Conservation (phyloP, 2,329 filamentous ascomycete genomes). For the Huntiella abstrusa region DNA sequence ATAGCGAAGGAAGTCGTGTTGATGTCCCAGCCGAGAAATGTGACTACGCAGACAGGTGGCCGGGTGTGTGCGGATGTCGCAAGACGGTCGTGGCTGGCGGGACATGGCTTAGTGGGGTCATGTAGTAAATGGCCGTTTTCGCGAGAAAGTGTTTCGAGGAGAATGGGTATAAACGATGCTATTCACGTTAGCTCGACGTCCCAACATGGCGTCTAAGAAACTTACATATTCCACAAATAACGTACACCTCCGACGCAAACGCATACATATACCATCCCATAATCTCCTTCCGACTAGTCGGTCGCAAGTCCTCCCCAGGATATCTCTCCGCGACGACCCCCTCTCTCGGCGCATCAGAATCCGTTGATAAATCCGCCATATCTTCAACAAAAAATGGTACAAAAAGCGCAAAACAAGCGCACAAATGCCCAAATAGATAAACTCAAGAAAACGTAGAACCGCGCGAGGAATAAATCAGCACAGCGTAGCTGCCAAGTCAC, state of each 20-base stretch:
- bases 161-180: constrained; percentile 92
- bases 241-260: constrained; percentile 91
- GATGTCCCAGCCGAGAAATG: constrained; percentile 65
- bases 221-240: constrained; percentile 53
- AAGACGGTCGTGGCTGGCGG: constrained; percentile 36
- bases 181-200: constrained; percentile 9
- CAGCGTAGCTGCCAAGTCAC: too few relatives aligned
- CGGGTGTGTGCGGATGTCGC: constrained; percentile 14
- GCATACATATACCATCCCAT: constrained; percentile 91
- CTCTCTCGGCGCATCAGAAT: not conserved
- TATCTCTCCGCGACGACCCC: constrained; percentile 32
- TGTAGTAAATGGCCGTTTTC: constrained; percentile 76
- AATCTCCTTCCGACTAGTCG: constrained; percentile 74
- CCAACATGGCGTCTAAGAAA: constrained; percentile 11
- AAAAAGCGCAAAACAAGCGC: not conserved
- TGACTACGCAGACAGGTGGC: constrained; percentile 54
- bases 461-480: too few relatives aligned
- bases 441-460: too few relatives aligned
- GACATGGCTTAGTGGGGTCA: constrained; percentile 60
- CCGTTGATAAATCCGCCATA: not conserved
- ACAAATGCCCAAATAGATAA: not conserved
- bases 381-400: not conserved
- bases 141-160: constrained; percentile 79
- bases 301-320: constrained; percentile 67
- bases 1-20: constrained; percentile 96